Base-by-base conservation (phyloP, 306 rosid species). In the Cucurbita moschata region DNA sequence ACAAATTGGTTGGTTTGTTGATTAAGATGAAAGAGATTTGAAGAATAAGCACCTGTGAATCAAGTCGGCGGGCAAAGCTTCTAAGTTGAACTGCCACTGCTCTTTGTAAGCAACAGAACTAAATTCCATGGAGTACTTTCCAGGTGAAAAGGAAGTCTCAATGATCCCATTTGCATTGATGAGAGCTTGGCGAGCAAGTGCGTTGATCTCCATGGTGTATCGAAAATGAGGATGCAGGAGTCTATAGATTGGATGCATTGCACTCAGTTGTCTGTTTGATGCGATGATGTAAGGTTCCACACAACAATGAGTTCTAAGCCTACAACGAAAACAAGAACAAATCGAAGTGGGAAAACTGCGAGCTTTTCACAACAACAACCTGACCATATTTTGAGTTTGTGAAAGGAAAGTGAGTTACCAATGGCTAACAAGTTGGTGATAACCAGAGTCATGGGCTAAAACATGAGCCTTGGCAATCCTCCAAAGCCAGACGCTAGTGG, bases 151-250 rank as follows among this genome's bases (percentile, higher is more conserved):
- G 8, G 76, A 8, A 1, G 8, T 21, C 76, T 92, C 96, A 13
- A 94, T 87, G 30, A 85, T 57, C 10, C 98, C 97, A 1, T 49
- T 81, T 1, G 81, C 87, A 70, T 86, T 94, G 75, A 94, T 38
- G 0, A 94, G 85, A 1, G 88, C 80, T 44, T 76, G 69, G 2
- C 98, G 90, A 15, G 98, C 98, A 7, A 90, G 84, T 3, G 90
- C 90, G 66, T 94, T 94, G 68, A 94, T 94, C 78, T 90, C 97
- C 94, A 89, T 88, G 2, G 98, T 94, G 85, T 87, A 90, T 58
- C 98, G 78, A 51, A 94, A 89, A 82, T 94, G 98, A 5, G 98
- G 98, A 38, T 81, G 92, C 40, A 93, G 53, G 7, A 93, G 64
- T 78, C 86, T 88, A 46, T 87, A 87, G 72, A 93, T 87, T 14